Evolutionary conservation across 148 eudicot genomes (phyloP), one percentile per base, ranked within the genome.

Genomic region (Rhododendron ovatum): DNA sequence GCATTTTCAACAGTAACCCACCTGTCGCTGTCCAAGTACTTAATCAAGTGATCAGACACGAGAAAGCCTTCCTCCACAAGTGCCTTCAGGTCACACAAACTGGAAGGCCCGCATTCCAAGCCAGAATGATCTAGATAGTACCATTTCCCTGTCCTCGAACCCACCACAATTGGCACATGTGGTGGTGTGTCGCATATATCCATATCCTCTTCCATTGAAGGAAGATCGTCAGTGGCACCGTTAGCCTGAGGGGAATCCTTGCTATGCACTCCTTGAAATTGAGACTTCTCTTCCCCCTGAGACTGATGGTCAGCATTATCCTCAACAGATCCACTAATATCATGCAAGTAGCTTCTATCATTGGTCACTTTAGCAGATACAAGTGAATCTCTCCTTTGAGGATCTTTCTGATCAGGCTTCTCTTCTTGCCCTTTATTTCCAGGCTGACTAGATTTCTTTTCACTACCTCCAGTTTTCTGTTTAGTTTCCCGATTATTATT

Each of bases 161-260:
- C 94, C 39, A 89, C 83, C 51, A 89, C 85, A 55, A 82, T 71
- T 35, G 99, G 92, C 43, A 89, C 94, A 89, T 94, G 98, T 51
- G 99, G 99, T 7, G 99, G 99, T 24, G 99, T 96, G 87, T 96
- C 92, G 81, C 99, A 92, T 85, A 96, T 96, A 91, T 96, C 99
- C 99, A 96, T 96, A 85, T 96, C 99, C 90, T 96, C 99, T 87
- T 96, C 99, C 99, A 96, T 96, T 11, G 99, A 96, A 82, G 87
- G 92, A 83, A 91, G 74, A 84, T 94, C 98, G 80, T 95, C 98
- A 57, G 53, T 51, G 45, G 84, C 85, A 75, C 91, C 94, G 86
- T 89, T 91, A 79, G 86, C 90, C 87, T 86, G 87, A 26, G 86
- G 83, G 73, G 85, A 82, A 78, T 93, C 93, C 86, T 85, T 87